Evolutionary conservation across 108 stramenopile genomes (phyloP), one percentile per base, ranked within the genome.

Genomic region (Mediolabrus comicus): DNA sequence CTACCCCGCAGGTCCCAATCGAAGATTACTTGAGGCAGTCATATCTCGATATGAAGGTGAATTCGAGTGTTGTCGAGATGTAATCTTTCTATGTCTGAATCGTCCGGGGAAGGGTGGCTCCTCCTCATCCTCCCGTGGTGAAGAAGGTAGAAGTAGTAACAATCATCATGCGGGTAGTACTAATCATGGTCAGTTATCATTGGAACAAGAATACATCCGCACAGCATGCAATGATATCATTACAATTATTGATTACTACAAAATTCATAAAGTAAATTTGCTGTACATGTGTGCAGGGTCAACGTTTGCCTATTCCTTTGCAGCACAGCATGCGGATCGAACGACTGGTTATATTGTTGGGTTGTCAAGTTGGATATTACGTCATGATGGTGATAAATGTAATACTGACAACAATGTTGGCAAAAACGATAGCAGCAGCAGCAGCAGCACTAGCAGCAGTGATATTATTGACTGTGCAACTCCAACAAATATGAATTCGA

Each of bases 241-340:
- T 33, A 52, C 65, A 24, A 68, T 74, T 24, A 16, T 74, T 28
- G n/a, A n/a, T n/a, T n/a, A n/a, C n/a, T n/a, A n/a, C n/a, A n/a
- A n/a, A n/a, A n/a, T n/a, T n/a, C n/a, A n/a, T n/a, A 53, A 56
- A 53, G 29, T 55, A n/a, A 43, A 35, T n/a, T 29, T 71, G 5
- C 35, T 74, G 14, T 74, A 67, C 56, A 74, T 67, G 72, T 74
- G 72, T 43, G 72, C 72, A 5, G 72, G 72, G 14, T 67, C 72
- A 5, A 51, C 65, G 3, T 74, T 74, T 35, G 65, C 55, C 4
- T 68, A 67, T 59, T 67, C 59, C 3, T 74, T 74, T 29, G 72
- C 65, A 3, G 19, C 65, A 8, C 43, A 14, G 9, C 51, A 39
- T 57, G 25, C 65, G 4, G 35, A 74, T 28, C 72, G 72, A 5